phyloP scores from a whole-genome alignment of 768 basidiomycete species.

The Mycena belliarum region DNA sequence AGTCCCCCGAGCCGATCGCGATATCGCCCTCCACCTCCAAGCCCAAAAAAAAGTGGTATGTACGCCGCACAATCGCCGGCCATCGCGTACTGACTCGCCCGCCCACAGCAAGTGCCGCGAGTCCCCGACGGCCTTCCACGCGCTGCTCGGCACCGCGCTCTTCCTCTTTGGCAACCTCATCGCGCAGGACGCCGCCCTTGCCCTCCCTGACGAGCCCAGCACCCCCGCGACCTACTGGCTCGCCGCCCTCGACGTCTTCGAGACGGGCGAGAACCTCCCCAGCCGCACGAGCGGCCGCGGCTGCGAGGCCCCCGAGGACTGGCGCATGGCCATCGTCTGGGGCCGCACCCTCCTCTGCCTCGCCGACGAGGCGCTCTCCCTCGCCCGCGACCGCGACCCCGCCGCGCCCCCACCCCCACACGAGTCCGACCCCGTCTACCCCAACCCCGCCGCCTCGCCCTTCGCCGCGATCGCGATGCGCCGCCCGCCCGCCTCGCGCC shows the following conservation, averaged over 20 bases:
- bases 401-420: neutral
- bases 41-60: conserved; percentile 19
- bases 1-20: conserved; percentile 17
- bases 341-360: conserved; percentile 64
- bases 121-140: conserved; percentile 65
- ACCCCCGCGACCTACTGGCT: conserved; percentile 60
- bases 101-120: conserved; percentile 42
- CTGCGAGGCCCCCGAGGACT: conserved; percentile 50
- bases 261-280: conserved; percentile 65
- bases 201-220: conserved; percentile 55
- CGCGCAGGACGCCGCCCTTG: conserved; percentile 49
- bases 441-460: conserved; percentile 43
- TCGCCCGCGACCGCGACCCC: conserved; percentile 27
- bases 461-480: conserved; percentile 50
- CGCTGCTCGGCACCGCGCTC: conserved; percentile 62
- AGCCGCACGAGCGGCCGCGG: conserved; percentile 39
- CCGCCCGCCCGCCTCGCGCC: conserved; percentile 50
- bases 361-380: conserved; percentile 50
- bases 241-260: conserved; percentile 70
- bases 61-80: neutral
- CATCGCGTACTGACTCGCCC: too few relatives aligned
- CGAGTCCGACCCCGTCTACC: conserved; percentile 57
- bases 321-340: conserved; percentile 69
- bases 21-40: conserved; percentile 9
- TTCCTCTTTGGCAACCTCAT: conserved; percentile 66